Conservation (phyloP, 352 stramenopile genomes). For the Phytophthora syringae region DNA sequence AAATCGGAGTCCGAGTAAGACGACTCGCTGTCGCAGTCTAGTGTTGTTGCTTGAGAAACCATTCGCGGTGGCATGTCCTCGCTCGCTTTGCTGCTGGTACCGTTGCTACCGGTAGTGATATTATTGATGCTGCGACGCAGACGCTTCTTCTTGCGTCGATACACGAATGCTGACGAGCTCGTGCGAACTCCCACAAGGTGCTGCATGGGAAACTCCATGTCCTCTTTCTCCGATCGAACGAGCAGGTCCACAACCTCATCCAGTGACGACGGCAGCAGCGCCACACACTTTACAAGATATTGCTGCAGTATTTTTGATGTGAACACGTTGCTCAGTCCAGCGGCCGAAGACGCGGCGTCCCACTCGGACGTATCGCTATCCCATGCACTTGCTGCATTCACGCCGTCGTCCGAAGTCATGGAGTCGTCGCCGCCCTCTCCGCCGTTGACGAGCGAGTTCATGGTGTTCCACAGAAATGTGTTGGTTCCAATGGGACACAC, state of each 20-base stretch:
- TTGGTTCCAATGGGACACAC: constrained; percentile 72
- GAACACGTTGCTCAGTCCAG: constrained; percentile 45
- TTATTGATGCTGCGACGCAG: constrained; percentile 36
- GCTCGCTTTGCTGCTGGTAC: constrained; percentile 3
- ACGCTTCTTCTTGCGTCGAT: constrained; percentile 55
- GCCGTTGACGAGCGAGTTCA: constrained; percentile 48
- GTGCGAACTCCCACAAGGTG: constrained; percentile 73
- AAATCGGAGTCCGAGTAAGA: constrained; percentile 53
- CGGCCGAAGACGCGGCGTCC: constrained; percentile 38
- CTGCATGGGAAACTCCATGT: constrained; percentile 76
- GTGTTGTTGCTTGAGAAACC: constrained; percentile 30
- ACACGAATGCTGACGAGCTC: constrained; percentile 60
- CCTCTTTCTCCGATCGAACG: constrained; percentile 62
- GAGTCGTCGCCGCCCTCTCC: constrained; percentile 29
- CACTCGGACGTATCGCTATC: constrained; percentile 44
- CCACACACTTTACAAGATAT: constrained; percentile 76
- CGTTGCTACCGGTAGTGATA: constrained; percentile 12
- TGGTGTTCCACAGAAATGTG: constrained; percentile 65
- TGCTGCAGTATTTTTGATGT: constrained; percentile 72
- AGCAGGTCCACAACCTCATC: constrained; percentile 75
- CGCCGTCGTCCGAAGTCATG: constrained; percentile 16
- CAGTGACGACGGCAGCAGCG: constrained; percentile 64
- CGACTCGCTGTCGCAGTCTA: constrained; percentile 48
- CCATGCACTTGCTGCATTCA: constrained; percentile 16
- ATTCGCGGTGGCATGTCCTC: constrained; percentile 23